Evolutionary conservation across 306 rosid genomes (phyloP).

Genomic region (Purshia tridentata): DNA sequence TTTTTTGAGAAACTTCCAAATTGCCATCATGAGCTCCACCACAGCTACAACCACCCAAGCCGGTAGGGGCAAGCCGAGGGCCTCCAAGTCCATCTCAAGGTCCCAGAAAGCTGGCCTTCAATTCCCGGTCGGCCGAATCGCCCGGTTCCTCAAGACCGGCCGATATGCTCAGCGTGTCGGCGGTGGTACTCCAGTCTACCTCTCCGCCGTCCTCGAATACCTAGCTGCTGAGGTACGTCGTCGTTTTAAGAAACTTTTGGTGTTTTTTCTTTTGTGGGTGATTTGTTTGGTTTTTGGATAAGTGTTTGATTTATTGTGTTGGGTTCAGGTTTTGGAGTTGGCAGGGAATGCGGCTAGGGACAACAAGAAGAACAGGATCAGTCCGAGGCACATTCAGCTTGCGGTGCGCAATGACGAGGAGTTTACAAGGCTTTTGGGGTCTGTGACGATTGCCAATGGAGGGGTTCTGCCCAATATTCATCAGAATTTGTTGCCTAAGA

Average conservation of each 20-base stretch:
- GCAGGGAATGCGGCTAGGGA: slow-evolving; percentile 72
- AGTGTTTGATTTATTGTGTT: background rate
- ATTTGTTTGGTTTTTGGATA: background rate
- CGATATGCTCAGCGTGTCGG: slow-evolving; percentile 75
- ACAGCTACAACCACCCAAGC: slow-evolving; percentile 22
- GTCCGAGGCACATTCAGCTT: slow-evolving; percentile 72
- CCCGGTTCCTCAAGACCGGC: slow-evolving; percentile 68
- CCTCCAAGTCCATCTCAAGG: slow-evolving; percentile 53
- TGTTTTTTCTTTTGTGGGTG: background rate
- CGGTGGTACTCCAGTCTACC: slow-evolving; percentile 77
- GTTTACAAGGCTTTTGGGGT: slow-evolving; percentile 50
- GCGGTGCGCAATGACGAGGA: slow-evolving; percentile 79
- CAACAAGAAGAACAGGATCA: slow-evolving; percentile 65
- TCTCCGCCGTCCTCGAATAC: slow-evolving; percentile 83
- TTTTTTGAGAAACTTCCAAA: background rate
- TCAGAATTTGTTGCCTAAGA: slow-evolving; percentile 56
- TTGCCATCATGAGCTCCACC: slow-evolving; percentile 31
- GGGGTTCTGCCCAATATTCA: slow-evolving; percentile 65
- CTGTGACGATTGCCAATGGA: slow-evolving; percentile 58
- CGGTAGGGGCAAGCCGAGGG: slow-evolving; percentile 60
- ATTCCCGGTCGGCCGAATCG: slow-evolving; percentile 77
- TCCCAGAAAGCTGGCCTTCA: slow-evolving; percentile 86
- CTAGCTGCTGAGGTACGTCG: slow-evolving; percentile 72
- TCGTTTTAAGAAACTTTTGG: background rate
- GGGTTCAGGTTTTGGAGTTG: slow-evolving; percentile 48